Evolutionary conservation across 2,329 filamentous ascomycete species (phyloP).

Genomic region (Fusarium domesticum): DNA sequence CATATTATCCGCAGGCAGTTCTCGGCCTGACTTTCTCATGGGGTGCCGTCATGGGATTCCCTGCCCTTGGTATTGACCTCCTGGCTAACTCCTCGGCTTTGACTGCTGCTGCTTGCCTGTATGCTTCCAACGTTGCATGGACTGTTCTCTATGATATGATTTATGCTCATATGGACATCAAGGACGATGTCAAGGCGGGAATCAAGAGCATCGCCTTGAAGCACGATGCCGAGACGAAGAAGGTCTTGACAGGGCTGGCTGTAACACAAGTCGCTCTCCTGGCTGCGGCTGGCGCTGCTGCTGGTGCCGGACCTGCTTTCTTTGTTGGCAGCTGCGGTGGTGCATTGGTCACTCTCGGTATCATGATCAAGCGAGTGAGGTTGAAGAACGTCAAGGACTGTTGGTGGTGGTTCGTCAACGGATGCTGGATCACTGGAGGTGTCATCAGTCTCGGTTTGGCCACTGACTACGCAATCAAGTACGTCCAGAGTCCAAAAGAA

Average conservation of each 20-base stretch:
- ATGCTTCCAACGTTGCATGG: conserved; percentile 79
- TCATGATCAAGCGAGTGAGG: conserved; percentile 67
- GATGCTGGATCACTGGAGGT: conserved; percentile 66
- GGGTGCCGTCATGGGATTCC: conserved; percentile 86
- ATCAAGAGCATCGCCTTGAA: conserved; percentile 86
- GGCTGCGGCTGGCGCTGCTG: conserved; percentile 64
- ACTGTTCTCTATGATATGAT: conserved; percentile 90
- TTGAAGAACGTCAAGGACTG: conserved; percentile 64
- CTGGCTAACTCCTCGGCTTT: conserved; percentile 61
- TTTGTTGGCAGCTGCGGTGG: conserved; percentile 66
- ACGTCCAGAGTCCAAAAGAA: conserved; percentile 34
- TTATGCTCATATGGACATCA: conserved; percentile 88
- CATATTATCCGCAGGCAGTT: conserved; percentile 82
- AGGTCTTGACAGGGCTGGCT: conserved; percentile 68
- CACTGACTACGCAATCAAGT: conserved; percentile 56
- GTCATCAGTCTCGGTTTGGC: conserved; percentile 57
- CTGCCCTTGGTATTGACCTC: conserved; percentile 76
- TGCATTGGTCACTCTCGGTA: conserved; percentile 55
- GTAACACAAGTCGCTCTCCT: conserved; percentile 67
- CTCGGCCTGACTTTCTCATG: conserved; percentile 84
- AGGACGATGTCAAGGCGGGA: conserved; percentile 78
- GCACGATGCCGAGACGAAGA: conserved; percentile 74
- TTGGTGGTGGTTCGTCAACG: conserved; percentile 76
- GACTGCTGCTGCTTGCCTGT: conserved; percentile 65
- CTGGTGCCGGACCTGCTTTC: conserved; percentile 66